phyloP scores from a whole-genome alignment of 179 eudicot genomes.

The Silene noctiflora region DNA sequence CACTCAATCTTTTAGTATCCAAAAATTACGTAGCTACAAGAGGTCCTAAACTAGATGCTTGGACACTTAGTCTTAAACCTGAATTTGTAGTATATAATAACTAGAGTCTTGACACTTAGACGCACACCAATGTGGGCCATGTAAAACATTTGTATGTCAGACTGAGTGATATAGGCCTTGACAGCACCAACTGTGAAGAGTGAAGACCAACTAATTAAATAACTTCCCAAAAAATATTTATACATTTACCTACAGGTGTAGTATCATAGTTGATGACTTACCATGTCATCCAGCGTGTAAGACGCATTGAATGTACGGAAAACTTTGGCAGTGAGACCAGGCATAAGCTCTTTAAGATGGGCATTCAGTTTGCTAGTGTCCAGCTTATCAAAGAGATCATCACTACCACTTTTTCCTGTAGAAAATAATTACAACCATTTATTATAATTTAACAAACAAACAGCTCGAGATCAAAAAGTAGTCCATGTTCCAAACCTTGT shows the following conservation, averaged over 20 bases:
- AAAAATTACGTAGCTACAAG: not conserved
- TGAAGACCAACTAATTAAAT: not conserved
- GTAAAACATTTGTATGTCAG: not conserved
- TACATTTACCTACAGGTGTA: not conserved
- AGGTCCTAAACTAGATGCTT: not conserved
- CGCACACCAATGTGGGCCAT: not conserved
- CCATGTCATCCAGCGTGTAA: slow-evolving; percentile 84
- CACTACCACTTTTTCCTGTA: slow-evolving; percentile 64
- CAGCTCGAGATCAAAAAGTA: not conserved
- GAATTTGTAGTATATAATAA: not conserved
- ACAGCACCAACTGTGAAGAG: not conserved
- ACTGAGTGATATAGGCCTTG: not conserved
- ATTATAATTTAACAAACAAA: not conserved
- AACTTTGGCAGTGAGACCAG: slow-evolving; percentile 98
- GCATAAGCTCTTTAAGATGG: slow-evolving; percentile 92
- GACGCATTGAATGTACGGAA: slow-evolving; percentile 98
- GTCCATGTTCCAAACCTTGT: slow-evolving; percentile 44
- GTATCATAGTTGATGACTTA: slow-evolving; percentile 28
- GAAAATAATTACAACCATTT: not conserved
- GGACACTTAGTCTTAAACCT: not conserved
- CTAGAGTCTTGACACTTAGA: not conserved
- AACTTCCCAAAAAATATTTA: not conserved
- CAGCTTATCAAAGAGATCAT: slow-evolving; percentile 80
- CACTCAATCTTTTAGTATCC: not conserved
- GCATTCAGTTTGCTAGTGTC: slow-evolving; percentile 91